A percentile compares a stretch with the other conserved stretches of the same genome.
phyloP scores from a whole-genome alignment of 2,329 filamentous ascomycete species.

The Verticillium zaregamsianum region DNA sequence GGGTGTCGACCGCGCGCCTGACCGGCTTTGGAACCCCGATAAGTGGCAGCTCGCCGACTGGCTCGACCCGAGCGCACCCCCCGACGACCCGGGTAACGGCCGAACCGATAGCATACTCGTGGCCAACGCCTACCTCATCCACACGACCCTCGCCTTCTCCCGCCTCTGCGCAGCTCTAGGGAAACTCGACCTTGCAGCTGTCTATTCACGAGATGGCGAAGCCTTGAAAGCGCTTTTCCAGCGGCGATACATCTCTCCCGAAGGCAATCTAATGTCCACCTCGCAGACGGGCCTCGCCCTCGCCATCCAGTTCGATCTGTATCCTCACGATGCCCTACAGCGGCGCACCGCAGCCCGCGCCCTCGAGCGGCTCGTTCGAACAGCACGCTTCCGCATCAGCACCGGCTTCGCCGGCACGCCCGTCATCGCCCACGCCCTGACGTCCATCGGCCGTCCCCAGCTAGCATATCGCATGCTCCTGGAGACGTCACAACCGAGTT shows the following conservation, averaged over 20 bases:
- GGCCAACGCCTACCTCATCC: slow-evolving; percentile 9
- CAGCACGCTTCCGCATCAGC: slow-evolving; percentile 27
- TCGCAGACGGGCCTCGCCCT: slow-evolving; percentile 35
- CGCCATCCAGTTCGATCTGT: slow-evolving; percentile 30
- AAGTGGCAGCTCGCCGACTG: slow-evolving; percentile 28
- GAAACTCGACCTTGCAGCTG: slow-evolving; percentile 6
- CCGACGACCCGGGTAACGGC: slow-evolving; percentile 2
- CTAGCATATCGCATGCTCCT: slow-evolving; percentile 30
- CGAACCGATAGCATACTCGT: slow-evolving; percentile 6
- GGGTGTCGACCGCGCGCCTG: slow-evolving; percentile 20
- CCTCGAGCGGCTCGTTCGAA: slow-evolving; percentile 9
- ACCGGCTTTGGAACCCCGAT: slow-evolving; percentile 33
- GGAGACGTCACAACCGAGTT: slow-evolving; percentile 27
- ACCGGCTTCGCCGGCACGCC: slow-evolving; percentile 42
- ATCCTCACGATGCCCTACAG: slow-evolving; percentile 12
- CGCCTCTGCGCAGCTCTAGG: not conserved
- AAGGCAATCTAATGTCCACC: slow-evolving; percentile 25
- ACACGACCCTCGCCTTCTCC: slow-evolving; percentile 5
- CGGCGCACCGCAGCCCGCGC: slow-evolving; percentile 17
- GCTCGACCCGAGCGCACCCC: slow-evolving; percentile 8
- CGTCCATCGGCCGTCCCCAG: slow-evolving; percentile 18
- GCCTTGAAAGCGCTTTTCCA: slow-evolving; percentile 22
- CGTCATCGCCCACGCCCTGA: slow-evolving; percentile 26
- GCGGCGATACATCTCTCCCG: slow-evolving; percentile 21
- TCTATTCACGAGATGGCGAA: slow-evolving; percentile 15